phyloP scores from a whole-genome alignment of 192 early-diverging fungal species.

The Coemansia erecta region DNA sequence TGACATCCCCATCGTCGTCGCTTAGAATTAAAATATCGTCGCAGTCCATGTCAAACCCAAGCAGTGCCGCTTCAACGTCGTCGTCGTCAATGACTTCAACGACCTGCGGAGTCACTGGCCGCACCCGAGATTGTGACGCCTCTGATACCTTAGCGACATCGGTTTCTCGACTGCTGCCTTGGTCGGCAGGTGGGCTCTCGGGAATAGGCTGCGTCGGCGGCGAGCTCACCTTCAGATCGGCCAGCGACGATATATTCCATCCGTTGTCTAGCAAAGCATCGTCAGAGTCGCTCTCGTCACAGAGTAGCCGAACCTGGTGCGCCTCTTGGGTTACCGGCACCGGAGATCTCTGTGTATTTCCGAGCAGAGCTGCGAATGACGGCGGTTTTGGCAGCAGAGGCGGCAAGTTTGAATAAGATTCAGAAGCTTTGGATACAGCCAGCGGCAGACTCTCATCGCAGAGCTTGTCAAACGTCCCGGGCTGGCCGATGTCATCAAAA shows the following conservation, averaged over 20 bases:
- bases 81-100: slow-evolving; percentile 21
- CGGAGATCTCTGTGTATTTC: background rate
- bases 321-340: background rate
- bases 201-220: slow-evolving; percentile 26
- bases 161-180: background rate
- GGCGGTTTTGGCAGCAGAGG: background rate
- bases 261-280: background rate
- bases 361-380: background rate
- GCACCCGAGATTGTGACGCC: no score
- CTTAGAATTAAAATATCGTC: slow-evolving; percentile 32
- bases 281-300: slow-evolving; percentile 21
- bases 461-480: slow-evolving; percentile 38
- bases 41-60: slow-evolving; percentile 25
- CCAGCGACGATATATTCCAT: slow-evolving; percentile 17
- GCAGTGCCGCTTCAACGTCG: slow-evolving; percentile 8
- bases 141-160: background rate
- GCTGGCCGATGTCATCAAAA: slow-evolving; percentile 44
- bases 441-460: slow-evolving; percentile 22
- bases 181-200: slow-evolving; percentile 3
- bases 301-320: slow-evolving; percentile 1
- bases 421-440: background rate
- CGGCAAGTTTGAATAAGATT: background rate
- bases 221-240: slow-evolving; percentile 20
- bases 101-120: background rate
- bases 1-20: slow-evolving; percentile 17